Evolutionary conservation across 495 filamentous ascomycete genomes (phyloP).

Genomic region (Daldinia loculata): DNA sequence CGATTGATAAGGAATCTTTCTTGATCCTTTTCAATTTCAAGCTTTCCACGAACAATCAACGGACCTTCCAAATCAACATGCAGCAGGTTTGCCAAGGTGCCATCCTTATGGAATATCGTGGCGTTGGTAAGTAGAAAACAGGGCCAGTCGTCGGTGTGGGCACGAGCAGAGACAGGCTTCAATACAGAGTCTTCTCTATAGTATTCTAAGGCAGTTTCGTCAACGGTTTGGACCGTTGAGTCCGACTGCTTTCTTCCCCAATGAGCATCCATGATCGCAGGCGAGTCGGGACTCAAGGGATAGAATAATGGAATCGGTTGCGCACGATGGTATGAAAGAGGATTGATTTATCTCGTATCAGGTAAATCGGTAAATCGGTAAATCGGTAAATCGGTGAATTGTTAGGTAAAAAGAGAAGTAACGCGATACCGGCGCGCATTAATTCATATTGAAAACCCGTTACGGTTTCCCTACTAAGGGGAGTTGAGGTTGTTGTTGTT

Average conservation of each 20-base stretch:
- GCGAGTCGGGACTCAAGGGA: not conserved
- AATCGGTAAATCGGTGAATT: too few relatives aligned
- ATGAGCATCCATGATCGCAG: slow-evolving; percentile 48
- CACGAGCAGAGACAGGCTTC: slow-evolving; percentile 36
- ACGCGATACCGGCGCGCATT: not conserved
- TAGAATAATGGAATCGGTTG: not conserved
- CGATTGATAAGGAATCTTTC: slow-evolving; percentile 49
- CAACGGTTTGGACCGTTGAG: slow-evolving; percentile 45
- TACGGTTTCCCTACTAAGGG: not conserved
- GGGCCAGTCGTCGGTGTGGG: slow-evolving; percentile 49
- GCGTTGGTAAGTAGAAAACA: slow-evolving; percentile 57
- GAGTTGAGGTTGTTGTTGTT: not conserved
- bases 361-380: not conserved
- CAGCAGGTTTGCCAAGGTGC: slow-evolving; percentile 55
- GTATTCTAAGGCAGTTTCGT: slow-evolving; percentile 43
- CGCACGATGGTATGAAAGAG: not conserved
- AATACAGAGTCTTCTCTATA: slow-evolving; percentile 49
- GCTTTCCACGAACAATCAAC: slow-evolving; percentile 53
- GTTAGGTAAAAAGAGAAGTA: not conserved
- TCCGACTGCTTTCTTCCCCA: slow-evolving; percentile 42
- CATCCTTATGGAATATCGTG: slow-evolving; percentile 53
- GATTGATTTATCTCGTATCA: not conserved
- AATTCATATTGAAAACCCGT: not conserved
- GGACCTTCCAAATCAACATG: slow-evolving; percentile 53
- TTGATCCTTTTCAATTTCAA: slow-evolving; percentile 52